These are phyloP conservation scores for Eutypa lata DNA, from an alignment of 2,329 filamentous ascomycete species.

Conservation along the genomic window DNA sequence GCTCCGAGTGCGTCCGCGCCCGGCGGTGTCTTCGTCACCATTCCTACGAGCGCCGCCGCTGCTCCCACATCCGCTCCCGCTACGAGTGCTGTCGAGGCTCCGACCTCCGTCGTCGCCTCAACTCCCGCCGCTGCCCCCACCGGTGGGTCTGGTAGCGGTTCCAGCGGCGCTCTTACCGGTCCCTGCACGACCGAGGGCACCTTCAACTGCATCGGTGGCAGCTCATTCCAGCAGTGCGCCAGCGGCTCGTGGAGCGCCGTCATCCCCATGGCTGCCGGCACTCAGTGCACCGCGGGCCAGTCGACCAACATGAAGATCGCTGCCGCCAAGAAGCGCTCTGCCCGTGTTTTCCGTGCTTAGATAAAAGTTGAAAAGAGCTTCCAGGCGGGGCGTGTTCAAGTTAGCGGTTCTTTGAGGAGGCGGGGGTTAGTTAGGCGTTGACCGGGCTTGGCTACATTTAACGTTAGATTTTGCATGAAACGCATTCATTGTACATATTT, in stretches of 20 bases:
- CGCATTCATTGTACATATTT: too few species aligned
- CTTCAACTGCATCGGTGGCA: conserved; percentile 53
- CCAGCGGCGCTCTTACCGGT: conserved; percentile 32
- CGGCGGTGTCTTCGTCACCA: conserved; percentile 17
- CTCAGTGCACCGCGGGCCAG: conserved; percentile 41
- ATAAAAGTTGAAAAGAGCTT: too few species aligned
- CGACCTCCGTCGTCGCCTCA: conserved; percentile 10
- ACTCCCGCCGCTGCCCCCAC: conserved; percentile 24
- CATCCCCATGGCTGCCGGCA: conserved; percentile 42
- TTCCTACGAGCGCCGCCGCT: conserved; percentile 14
- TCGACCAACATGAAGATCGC: conserved; percentile 36
- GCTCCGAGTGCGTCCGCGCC: conserved; percentile 15
- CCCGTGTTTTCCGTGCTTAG: conserved; percentile 25
- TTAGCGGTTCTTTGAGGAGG: too few species aligned
- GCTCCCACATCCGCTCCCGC: conserved; percentile 8
- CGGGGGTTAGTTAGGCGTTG: too few species aligned
- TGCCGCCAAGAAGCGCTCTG: conserved; percentile 17
- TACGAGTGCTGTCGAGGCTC: conserved; percentile 2
- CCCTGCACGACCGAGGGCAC: conserved; percentile 46
- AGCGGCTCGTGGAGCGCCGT: conserved; percentile 47
- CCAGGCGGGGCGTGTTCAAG: too few species aligned
- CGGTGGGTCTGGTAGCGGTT: conserved; percentile 13
- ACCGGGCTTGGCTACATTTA: too few species aligned
- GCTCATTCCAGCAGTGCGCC: conserved; percentile 53
- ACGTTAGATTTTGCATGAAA: too few species aligned